phyloP scores from a whole-genome alignment of 2,329 filamentous ascomycete species.

The Onygena corvina region DNA sequence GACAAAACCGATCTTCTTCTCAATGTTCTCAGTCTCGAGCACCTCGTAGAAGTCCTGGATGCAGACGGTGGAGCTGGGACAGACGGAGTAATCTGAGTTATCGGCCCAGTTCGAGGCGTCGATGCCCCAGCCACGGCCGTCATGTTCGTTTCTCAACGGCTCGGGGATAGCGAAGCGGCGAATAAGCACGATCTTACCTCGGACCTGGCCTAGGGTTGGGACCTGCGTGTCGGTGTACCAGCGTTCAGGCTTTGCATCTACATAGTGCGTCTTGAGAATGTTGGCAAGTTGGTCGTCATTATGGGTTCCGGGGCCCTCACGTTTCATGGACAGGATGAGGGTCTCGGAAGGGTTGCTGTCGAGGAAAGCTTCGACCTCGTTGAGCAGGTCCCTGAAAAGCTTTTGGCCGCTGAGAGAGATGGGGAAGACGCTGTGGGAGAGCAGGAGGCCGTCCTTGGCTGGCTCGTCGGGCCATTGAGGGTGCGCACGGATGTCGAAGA shows the following conservation, averaged over 20 bases:
- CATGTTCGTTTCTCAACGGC: conserved; percentile 32
- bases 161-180: conserved; percentile 62
- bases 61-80: conserved; percentile 59
- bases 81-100: conserved; percentile 66
- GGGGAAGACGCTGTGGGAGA: conserved; percentile 86
- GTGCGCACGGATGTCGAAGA: conserved; percentile 81
- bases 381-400: conserved; percentile 62
- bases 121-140: conserved; percentile 45
- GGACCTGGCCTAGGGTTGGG: conserved; percentile 63
- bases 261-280: conserved; percentile 56
- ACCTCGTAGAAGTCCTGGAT: conserved; percentile 96
- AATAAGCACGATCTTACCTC: conserved; percentile 73
- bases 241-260: conserved; percentile 36
- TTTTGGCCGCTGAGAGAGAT: conserved; percentile 71
- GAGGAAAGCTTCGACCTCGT: conserved; percentile 62
- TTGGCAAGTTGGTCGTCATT: conserved; percentile 67
- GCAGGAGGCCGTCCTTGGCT: conserved; percentile 54
- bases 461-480: conserved; percentile 46
- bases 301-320: conserved; percentile 71
- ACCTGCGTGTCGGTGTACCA: conserved; percentile 74
- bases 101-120: conserved; percentile 64
- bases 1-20: conserved; percentile 64
- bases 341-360: conserved; percentile 66
- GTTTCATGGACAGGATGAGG: conserved; percentile 76
- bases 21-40: conserved; percentile 58